Percentiles rank a stretch among this genome's conserved stretches.
Evolutionary conservation across 345 rosid genomes (phyloP).

Genomic region (Salix dunnii): DNA sequence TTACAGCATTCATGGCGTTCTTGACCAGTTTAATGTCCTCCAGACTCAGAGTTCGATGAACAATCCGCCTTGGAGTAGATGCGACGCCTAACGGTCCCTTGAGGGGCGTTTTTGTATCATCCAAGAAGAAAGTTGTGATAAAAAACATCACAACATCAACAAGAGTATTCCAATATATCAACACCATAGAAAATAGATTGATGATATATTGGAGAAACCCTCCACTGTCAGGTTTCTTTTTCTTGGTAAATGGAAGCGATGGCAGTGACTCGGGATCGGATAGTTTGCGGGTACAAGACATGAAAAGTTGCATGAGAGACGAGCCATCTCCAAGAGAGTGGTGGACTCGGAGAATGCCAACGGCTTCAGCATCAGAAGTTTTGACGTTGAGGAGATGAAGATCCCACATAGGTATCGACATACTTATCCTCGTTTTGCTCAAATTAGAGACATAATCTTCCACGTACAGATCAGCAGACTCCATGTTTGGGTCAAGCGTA

Average conservation of each 20-base stretch:
- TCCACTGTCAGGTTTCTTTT: background rate
- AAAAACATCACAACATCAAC: conserved; percentile 27
- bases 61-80: conserved; percentile 22
- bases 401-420: conserved; percentile 44
- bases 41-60: conserved; percentile 28
- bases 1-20: conserved; percentile 21
- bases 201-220: background rate
- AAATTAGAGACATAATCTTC: conserved; percentile 39
- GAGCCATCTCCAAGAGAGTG: conserved; percentile 63
- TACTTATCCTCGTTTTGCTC: conserved; percentile 28
- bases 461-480: conserved; percentile 26
- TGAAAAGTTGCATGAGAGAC: conserved; percentile 58
- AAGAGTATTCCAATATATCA: conserved; percentile 22
- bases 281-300: conserved; percentile 41
- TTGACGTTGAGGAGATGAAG: conserved; percentile 38
- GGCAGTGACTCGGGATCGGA: conserved; percentile 30
- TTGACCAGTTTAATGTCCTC: conserved; percentile 38
- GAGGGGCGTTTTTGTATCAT: conserved; percentile 54
- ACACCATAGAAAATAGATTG: conserved; percentile 8
- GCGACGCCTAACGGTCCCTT: conserved; percentile 34
- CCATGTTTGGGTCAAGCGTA: conserved; percentile 12
- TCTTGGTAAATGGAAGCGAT: conserved; percentile 15
- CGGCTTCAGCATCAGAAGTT: conserved; percentile 30
- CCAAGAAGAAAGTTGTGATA: conserved; percentile 43
- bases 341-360: conserved; percentile 44